Evolutionary conservation across 2,329 filamentous ascomycete species (phyloP), one percentile per base, ranked within the genome.

Genomic region (Lachnellula arida): DNA sequence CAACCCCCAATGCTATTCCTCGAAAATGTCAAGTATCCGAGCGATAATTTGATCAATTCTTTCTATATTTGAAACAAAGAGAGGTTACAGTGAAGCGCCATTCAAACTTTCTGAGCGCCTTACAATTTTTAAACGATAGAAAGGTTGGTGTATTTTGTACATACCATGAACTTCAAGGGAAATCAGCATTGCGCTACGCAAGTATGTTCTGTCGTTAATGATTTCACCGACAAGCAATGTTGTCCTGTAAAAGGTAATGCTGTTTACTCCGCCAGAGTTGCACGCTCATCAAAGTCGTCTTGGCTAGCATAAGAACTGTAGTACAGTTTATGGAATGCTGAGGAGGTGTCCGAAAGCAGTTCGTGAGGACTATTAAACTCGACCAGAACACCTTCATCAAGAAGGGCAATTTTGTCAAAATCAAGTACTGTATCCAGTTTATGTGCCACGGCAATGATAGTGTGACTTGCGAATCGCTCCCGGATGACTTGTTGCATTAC

Each of bases 351-450:
- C 4, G 23, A 47, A 32, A 95, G 79, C 49, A 97, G 76, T 62
- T 88, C 84, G 75, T 85, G 91, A 0, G 92, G 93, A 65, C 93
- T 86, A n/a, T 85, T 93, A 68, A 82, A 97, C 74, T 97, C 92
- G 8, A 92, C 80, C 17, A 96, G 85, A 59, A 82, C 75, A 15
- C 59, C 59, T 19, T 48, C 56, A 43, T 76, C 71, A 69, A 78
- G 72, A 6, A 78, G 72, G 4, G 71, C 69, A 51, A 78, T 69
- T 23, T 65, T 68, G 60, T 78, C 76, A 62, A 73, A 77, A 57
- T 75, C 74, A 15, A 73, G 63, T 47, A 77, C 74, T 0, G 73
- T 76, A 17, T 63, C 46, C 1, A 67, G 34, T 11, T 61, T 53
- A 55, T 67, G 65, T 19, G 60, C 63, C 0, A 66, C 57, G 2